These are phyloP conservation scores for Hibiscus tridactylites DNA, from an alignment of 345 rosid genomes.

Conservation along the genomic window DNA sequence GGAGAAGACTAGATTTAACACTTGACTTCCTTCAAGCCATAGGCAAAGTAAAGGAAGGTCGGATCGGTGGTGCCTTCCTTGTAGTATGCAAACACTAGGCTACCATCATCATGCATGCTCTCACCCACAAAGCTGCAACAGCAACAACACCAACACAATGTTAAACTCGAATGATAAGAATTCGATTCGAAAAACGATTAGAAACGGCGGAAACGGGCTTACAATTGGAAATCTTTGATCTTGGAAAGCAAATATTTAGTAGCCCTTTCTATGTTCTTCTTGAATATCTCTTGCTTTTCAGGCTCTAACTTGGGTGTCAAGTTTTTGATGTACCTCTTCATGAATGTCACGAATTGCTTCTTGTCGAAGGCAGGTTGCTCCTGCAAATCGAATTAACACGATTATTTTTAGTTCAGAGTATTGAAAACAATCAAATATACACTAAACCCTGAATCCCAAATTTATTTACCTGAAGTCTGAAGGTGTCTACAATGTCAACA, in stretches of 20 bases:
- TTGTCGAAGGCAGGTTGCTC: conserved; percentile 88
- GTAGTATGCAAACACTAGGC: conserved; percentile 73
- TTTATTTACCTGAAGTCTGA: conserved; percentile 65
- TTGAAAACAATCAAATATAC: too few species aligned
- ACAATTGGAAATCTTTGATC: conserved; percentile 77
- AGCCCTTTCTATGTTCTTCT: conserved; percentile 72
- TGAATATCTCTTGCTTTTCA: conserved; percentile 52
- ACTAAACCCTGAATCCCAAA: neutral
- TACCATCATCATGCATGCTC: conserved; percentile 71
- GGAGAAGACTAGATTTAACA: conserved; percentile 25
- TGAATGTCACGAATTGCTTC: conserved; percentile 51
- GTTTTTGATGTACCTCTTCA: conserved; percentile 70
- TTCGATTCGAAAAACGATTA: neutral
- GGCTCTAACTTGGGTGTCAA: conserved; percentile 44
- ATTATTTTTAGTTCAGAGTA: too few species aligned
- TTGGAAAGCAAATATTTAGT: conserved; percentile 65
- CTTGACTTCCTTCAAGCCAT: conserved; percentile 77
- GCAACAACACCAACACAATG: too few species aligned
- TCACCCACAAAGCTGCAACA: conserved; percentile 77
- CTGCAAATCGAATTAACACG: conserved; percentile 21
- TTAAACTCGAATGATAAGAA: neutral
- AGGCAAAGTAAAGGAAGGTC: conserved; percentile 70
- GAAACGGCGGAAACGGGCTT: conserved; percentile 7
- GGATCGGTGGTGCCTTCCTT: conserved; percentile 77
- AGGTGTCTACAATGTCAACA: conserved; percentile 82